Base-by-base conservation (phyloP, 164 flowering plant genomes). In the Umbellularia californica region DNA sequence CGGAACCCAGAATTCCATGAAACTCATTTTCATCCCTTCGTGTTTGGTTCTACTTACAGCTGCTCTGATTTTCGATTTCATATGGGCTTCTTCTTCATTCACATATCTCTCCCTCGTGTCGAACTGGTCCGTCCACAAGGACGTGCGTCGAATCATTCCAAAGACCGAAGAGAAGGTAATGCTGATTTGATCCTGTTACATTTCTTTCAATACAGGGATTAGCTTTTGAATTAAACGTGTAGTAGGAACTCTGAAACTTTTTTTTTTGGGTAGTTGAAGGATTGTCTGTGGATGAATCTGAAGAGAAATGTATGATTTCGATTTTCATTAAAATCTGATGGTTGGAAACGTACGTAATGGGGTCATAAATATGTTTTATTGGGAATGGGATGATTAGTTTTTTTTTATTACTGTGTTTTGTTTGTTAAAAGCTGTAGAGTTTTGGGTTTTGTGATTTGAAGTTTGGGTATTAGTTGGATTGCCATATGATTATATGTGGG, bases 61-160 rank as follows among this genome's bases (percentile, higher is more conserved):
- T 22, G 88, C 82, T 58, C 77, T 86, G 25, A 52, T 85, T 33
- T 78, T 76, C 9, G 82, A 87, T 83, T 73, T 79, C 51, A 50
- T 85, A 25, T 90, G 90, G 90, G 87, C 90, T 25, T 86, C 88
- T 30, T 85, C 90, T 70, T 82, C 85, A 3, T 82, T 85, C 11
- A 70, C 86, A 2, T 80, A 76, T 50, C 15, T 70, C 2, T 75
- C 79, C 10, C 25, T 76, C 4, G 23, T 80, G 0, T 75, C 84
- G 3, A 80, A 71, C 69, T 80, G 79, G 82, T 73, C 64, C 11
- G 69, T 63, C 7, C 74, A 79, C 11, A 75, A 65, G 68, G 50
- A 82, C 6, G 51, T 22, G 25, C 33, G 23, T 7, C 13, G 58
- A 10, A 50, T 79, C 47, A 9, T 69, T 1, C 80, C 83, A 19